Percentiles rank a stretch among this genome's conserved stretches.
Evolutionary conservation across 2,329 filamentous ascomycete species (phyloP).

Genomic region (Lasiodiplodia gonubiensis): DNA sequence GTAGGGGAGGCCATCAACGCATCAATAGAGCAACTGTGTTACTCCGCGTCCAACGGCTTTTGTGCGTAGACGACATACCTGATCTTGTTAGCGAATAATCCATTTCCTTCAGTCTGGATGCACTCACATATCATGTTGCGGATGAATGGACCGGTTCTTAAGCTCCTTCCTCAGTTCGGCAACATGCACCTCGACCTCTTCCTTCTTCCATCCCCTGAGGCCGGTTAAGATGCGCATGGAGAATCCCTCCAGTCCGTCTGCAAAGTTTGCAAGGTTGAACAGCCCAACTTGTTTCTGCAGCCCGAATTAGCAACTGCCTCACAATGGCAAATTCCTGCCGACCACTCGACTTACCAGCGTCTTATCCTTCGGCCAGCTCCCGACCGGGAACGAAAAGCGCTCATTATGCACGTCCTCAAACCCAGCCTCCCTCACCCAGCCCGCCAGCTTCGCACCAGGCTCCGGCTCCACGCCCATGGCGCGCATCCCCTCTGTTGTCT

Average conservation of each 20-base stretch:
- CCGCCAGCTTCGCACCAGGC: conserved; percentile 46
- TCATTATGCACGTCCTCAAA: conserved; percentile 59
- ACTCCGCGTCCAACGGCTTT: background rate
- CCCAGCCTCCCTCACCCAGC: conserved; percentile 56
- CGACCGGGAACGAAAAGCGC: conserved; percentile 43
- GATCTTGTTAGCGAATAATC: background rate
- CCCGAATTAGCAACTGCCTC: no score
- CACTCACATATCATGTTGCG: conserved; percentile 8
- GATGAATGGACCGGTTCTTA: conserved; percentile 4
- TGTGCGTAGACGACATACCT: conserved; percentile 3
- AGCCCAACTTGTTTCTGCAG: background rate
- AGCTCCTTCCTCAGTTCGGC: background rate
- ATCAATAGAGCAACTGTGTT: background rate
- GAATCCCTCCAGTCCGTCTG: conserved; percentile 35
- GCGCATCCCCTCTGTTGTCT: conserved; percentile 36
- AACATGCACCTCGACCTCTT: conserved; percentile 3
- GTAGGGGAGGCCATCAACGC: background rate
- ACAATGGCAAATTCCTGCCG: no score
- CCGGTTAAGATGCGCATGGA: conserved; percentile 4
- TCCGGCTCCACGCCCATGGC: conserved; percentile 43
- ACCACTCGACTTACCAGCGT: conserved; percentile 44
- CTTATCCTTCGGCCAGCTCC: conserved; percentile 40
- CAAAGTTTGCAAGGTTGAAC: background rate
- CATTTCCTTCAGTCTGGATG: background rate
- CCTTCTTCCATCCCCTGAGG: background rate